Conservation (phyloP, 1,284 basidiomycete genomes). For the Uromyces viciae-fabae region DNA sequence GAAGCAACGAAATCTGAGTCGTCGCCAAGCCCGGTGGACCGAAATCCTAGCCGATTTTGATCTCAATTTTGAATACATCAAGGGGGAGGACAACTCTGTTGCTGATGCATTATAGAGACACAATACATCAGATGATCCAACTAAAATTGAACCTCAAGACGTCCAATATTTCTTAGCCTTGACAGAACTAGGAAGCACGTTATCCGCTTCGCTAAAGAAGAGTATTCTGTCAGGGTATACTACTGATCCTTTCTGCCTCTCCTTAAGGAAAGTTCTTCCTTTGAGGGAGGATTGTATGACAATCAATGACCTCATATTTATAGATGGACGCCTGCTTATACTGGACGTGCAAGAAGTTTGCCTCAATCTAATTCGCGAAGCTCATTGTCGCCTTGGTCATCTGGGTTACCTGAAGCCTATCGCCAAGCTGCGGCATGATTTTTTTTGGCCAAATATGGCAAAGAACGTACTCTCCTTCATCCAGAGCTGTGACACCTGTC, state of each 20-base stretch:
- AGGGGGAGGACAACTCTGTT: slow-evolving; percentile 55
- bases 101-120: slow-evolving; percentile 56
- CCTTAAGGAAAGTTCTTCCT: slow-evolving; percentile 46
- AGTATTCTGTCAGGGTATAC: slow-evolving; percentile 53
- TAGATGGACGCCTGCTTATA: slow-evolving; percentile 53
- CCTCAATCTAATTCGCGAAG: slow-evolving; percentile 50
- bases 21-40: slow-evolving; percentile 55
- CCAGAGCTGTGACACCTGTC: slow-evolving; percentile 45
- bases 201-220: slow-evolving; percentile 46
- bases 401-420: slow-evolving; percentile 56
- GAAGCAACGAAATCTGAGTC: slow-evolving; percentile 55
- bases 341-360: slow-evolving; percentile 49
- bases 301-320: slow-evolving; percentile 52
- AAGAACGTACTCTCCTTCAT: neutral
- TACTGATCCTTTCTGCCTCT: slow-evolving; percentile 51
- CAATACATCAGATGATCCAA: neutral
- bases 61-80: slow-evolving; percentile 52
- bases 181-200: neutral
- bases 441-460: slow-evolving; percentile 2
- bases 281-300: neutral
- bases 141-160: neutral
- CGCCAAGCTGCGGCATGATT: neutral
- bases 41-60: slow-evolving; percentile 56
- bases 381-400: slow-evolving; percentile 55
- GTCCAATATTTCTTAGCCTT: neutral